Percentiles rank a stretch among this genome's conserved stretches.
These are phyloP conservation scores for Vitis hybrid DNA, from an alignment of 177 flowering plant species.

Conservation along the genomic window DNA sequence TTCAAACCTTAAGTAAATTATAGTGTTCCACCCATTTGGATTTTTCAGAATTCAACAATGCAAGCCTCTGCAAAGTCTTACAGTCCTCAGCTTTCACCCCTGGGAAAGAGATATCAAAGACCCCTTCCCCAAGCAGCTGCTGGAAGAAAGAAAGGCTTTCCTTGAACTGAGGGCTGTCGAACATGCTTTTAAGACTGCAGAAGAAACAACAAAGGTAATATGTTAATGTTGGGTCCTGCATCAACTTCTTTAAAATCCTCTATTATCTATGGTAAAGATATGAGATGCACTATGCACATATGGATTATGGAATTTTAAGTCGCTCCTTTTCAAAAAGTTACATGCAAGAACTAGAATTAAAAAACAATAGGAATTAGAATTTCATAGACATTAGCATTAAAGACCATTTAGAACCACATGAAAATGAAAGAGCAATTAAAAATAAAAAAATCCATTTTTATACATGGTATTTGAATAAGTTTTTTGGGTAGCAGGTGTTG, in stretches of 20 bases:
- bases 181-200: constrained; percentile 78
- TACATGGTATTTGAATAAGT: too few species aligned
- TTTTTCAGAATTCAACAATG: constrained; percentile 48
- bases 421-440: too few species aligned
- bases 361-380: not conserved
- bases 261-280: not conserved
- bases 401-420: too few species aligned
- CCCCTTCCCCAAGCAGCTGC: constrained; percentile 69
- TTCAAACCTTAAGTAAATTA: constrained; percentile 61
- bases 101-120: constrained; percentile 55
- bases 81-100: constrained; percentile 58
- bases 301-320: not conserved
- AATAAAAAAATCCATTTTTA: too few species aligned
- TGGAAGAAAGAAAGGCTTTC: constrained; percentile 69
- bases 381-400: too few species aligned
- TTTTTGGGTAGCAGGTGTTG: too few species aligned
- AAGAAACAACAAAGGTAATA: constrained; percentile 6
- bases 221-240: not conserved
- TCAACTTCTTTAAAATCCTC: not conserved
- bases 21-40: constrained; percentile 81
- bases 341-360: not conserved
- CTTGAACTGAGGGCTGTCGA: constrained; percentile 61
- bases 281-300: not conserved
- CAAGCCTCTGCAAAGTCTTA: constrained; percentile 58
- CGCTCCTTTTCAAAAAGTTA: not conserved